Evolutionary conservation across 129 eudicot genomes (phyloP).

Genomic region (Logfia minima): DNA sequence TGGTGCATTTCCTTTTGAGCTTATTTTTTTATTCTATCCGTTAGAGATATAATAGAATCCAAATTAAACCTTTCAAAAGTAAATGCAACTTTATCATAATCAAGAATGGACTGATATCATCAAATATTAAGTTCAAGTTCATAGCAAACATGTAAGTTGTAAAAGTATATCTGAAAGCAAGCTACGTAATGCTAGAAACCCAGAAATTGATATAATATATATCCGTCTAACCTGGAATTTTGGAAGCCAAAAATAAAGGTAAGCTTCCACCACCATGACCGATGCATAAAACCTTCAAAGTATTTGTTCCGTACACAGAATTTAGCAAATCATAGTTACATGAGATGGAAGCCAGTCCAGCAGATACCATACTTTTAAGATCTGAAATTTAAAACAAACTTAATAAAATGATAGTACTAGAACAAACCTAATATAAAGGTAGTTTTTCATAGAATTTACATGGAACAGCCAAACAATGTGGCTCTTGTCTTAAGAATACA

Average conservation of each 20-base stretch:
- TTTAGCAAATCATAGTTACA: conserved; percentile 58
- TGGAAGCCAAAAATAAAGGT: conserved; percentile 77
- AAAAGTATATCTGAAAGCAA: conserved; percentile 8
- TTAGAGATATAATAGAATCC: no score
- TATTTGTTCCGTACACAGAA: conserved; percentile 49
- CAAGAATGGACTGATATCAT: conserved; percentile 2
- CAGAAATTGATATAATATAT: neutral
- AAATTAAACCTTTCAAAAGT: no score
- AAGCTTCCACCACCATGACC: conserved; percentile 99
- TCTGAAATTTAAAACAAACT: conserved; percentile 43
- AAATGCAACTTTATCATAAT: neutral
- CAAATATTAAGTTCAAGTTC: neutral
- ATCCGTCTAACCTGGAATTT: conserved; percentile 59
- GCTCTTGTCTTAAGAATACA: conserved; percentile 65
- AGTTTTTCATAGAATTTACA: conserved; percentile 39
- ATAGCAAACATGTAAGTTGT: conserved; percentile 6
- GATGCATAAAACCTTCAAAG: conserved; percentile 73
- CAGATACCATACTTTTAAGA: conserved; percentile 86
- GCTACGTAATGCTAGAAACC: neutral
- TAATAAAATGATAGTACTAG: neutral
- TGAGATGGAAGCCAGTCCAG: conserved; percentile 66
- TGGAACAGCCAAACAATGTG: conserved; percentile 89
- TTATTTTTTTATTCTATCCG: no score
- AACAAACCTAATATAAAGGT: neutral
- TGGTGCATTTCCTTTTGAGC: no score